Conservation (phyloP, 2,329 filamentous ascomycete genomes). For the Neurospora sp. region DNA sequence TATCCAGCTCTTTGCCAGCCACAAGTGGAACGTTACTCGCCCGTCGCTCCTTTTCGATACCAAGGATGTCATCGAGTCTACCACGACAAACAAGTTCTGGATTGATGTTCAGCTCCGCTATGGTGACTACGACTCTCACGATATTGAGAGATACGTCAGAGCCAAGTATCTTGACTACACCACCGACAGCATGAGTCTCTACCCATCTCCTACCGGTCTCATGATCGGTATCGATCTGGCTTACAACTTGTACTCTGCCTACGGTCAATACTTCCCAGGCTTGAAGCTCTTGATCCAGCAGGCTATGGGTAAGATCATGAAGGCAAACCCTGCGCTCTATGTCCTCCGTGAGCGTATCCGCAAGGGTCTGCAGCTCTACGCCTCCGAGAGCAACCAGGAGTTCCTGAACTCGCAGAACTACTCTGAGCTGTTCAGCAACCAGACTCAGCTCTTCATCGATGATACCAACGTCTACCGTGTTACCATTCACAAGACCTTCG, state of each 20-base stretch:
- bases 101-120: constrained; percentile 93
- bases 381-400: constrained; percentile 97
- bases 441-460: constrained; percentile 97
- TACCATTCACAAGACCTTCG: constrained; percentile 99
- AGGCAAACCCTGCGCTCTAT: constrained; percentile 93
- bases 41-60: constrained; percentile 92
- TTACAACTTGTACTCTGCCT: constrained; percentile 97
- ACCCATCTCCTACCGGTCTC: constrained; percentile 88
- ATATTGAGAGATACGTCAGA: constrained; percentile 94
- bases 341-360: constrained; percentile 95
- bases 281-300: constrained; percentile 92
- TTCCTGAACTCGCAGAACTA: constrained; percentile 99
- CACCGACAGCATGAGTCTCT: constrained; percentile 97
- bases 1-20: constrained; percentile 89
- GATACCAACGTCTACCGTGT: constrained; percentile 99
- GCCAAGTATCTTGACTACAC: constrained; percentile 99
- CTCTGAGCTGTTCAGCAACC: constrained; percentile 97
- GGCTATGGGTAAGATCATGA: constrained; percentile 99
- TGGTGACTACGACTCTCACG: constrained; percentile 97
- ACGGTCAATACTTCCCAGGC: constrained; percentile 97
- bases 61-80: constrained; percentile 88
- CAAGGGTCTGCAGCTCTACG: constrained; percentile 95
- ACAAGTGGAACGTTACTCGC: constrained; percentile 97
- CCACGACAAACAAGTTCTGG: constrained; percentile 99
- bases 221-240: constrained; percentile 98